Evolutionary conservation across 257 asterid genomes (phyloP).

Genomic region (Jaltomata sinuosa): DNA sequence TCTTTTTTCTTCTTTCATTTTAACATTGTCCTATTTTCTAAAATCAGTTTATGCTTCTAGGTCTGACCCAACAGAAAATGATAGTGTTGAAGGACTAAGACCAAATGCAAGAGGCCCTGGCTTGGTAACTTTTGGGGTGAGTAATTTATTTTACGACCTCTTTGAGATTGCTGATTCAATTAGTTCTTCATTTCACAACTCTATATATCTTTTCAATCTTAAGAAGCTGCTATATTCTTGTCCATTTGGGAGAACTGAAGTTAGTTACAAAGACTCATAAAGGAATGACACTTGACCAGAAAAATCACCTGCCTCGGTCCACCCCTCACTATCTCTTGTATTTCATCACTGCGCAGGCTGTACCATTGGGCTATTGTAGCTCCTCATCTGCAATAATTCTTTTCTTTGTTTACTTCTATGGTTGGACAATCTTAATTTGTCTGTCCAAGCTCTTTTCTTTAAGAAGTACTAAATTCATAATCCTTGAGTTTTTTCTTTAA

Average conservation of each 20-base stretch:
- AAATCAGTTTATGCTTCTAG: conserved; percentile 32
- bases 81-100: conserved; percentile 95
- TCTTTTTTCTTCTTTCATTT: not conserved
- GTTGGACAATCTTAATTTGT: not conserved
- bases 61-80: conserved; percentile 99
- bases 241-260: not conserved
- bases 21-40: not conserved
- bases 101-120: conserved; percentile 99
- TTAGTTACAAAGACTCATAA: not conserved
- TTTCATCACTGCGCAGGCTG: not conserved
- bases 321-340: not conserved
- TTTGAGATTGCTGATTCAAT: not conserved
- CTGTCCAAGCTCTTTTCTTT: not conserved
- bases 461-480: not conserved
- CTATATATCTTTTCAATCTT: not conserved
- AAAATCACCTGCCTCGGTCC: not conserved
- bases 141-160: conserved; percentile 10
- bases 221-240: not conserved
- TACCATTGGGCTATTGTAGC: not conserved
- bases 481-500: no score
- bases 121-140: conserved; percentile 96
- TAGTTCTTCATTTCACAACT: not conserved
- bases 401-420: not conserved
- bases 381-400: not conserved
- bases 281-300: not conserved